Base-by-base conservation (phyloP, 495 filamentous ascomycete species). In the Penicillium goetzii region DNA sequence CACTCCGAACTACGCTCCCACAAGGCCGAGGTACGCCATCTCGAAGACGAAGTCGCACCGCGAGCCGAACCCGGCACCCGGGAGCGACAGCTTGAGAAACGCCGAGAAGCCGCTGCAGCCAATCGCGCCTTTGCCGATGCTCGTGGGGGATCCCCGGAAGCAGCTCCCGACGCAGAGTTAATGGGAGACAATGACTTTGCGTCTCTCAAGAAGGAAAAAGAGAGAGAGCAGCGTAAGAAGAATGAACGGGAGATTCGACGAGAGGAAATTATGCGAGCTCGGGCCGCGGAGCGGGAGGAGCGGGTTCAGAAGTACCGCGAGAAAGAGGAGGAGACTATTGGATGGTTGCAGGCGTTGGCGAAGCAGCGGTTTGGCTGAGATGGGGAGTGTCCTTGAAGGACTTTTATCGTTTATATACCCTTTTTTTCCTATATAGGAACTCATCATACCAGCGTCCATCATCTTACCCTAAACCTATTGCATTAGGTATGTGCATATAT, bases 81-180 rank as follows among this genome's bases (percentile, higher is more conserved):
- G 28, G 95, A 96, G 74, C 86, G 94, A 10, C 85, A 86, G 58
- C 81, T 99, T 5, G 94, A 99, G 80, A 97, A 97, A 81, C 88
- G 88, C 52, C 78, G 77, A 12, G 87, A 89, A 59, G 75, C 71
- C 6, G 80, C 86, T 1, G 80, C 77, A 6, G 69, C 80, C 0
- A 84, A 84, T 56, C 76, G 76, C 3, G 68, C 74, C 4, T 84
- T 85, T 59, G 83, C 83, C 5, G 69, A 75, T 14, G 61, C 74
- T n/a, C 64, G 80, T 5, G 80, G 77, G 15, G 77, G 63, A 3
- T 81, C 78, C 3, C 80, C 80, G 3, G 79, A 80, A 10, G 77
- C 65, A 9, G 77, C 73, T 26, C 79, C 72, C 0, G 80, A 82
- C 5, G 77, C 76, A 41, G 77, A 81, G 32, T 55, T 79, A 32